Evolutionary conservation across 352 stramenopile species (phyloP).

Genomic region (Pythium monospermum): DNA sequence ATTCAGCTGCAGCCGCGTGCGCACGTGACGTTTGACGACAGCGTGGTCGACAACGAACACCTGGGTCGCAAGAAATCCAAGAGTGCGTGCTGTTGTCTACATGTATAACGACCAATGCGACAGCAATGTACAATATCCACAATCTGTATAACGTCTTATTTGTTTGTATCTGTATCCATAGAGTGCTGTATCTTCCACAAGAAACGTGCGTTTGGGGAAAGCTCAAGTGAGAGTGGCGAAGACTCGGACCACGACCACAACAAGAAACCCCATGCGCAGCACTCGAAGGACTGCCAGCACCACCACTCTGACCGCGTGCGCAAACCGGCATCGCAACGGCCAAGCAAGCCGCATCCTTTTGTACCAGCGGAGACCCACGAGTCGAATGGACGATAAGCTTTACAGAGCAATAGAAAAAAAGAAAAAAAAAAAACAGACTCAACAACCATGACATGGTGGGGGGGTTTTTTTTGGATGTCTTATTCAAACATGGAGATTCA

Average conservation of each 20-base stretch:
- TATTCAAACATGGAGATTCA: too few species aligned
- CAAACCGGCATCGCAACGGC: constrained; percentile 25
- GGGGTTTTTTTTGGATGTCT: neutral
- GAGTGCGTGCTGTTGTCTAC: constrained; percentile 33
- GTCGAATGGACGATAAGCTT: neutral
- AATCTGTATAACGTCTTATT: neutral
- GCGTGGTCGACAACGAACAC: constrained; percentile 91
- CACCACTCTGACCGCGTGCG: too few species aligned
- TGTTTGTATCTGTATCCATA: constrained; percentile 13
- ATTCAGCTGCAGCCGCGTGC: constrained; percentile 74
- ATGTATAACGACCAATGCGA: too few species aligned
- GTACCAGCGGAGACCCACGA: constrained; percentile 1
- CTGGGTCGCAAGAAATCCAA: constrained; percentile 90
- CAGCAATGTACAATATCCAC: too few species aligned
- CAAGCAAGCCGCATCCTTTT: constrained; percentile 16
- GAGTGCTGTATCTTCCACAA: constrained; percentile 94
- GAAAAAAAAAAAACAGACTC: too few species aligned
- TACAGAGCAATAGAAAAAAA: too few species aligned
- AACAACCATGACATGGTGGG: neutral
- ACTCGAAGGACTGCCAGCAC: constrained; percentile 14
- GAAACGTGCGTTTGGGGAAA: constrained; percentile 87
- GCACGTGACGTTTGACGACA: constrained; percentile 85
- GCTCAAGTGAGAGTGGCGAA: constrained; percentile 86
- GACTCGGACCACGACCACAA: constrained; percentile 55
- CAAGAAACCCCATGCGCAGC: constrained; percentile 8